Percentiles rank a stretch among this genome's conserved stretches.
Conservation (phyloP, 176 grass and related monocot species). For the bread wheat (Triticum aestivum) region IWGSC_CS_RefSeq_v2.1 NC_057808.1:281056601-281057100, state of each 20-base stretch:
- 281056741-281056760: slow-evolving; percentile 26
- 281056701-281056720: slow-evolving; percentile 45
- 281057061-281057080: neutral
- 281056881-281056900: slow-evolving; percentile 20
- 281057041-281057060: neutral
- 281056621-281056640: neutral
- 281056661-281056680: slow-evolving; percentile 42
- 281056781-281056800: slow-evolving; percentile 32
- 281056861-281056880: slow-evolving; percentile 20
- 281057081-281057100: neutral
- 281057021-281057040: neutral
- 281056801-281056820: slow-evolving; percentile 45
- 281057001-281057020: neutral
- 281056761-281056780: slow-evolving; percentile 34
- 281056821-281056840: slow-evolving; percentile 44
- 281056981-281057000: slow-evolving; percentile 17
- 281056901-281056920: slow-evolving; percentile 21
- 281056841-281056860: slow-evolving; percentile 34
- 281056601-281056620: neutral
- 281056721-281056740: slow-evolving; percentile 39
- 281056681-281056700: slow-evolving; percentile 86
- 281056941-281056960: neutral
- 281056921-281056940: neutral
- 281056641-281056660: neutral
- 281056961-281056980: neutral